Percentiles rank a stretch among this genome's conserved stretches.
Conservation (phyloP, 306 rosid genomes). For the Astragalus membranaceus region DNA sequence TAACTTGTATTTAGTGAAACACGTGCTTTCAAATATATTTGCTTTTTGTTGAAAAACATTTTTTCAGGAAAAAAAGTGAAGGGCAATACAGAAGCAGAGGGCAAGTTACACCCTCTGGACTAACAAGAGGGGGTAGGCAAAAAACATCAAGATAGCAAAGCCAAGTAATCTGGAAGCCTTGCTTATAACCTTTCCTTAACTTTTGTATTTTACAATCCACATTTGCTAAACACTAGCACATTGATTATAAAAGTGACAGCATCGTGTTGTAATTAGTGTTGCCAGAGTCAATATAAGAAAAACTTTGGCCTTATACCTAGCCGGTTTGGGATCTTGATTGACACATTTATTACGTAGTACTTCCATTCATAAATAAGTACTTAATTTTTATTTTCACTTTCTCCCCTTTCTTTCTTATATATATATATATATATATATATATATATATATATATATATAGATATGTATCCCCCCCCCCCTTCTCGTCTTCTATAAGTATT, state of each 20-base stretch:
- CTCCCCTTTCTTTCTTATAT: background rate
- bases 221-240: background rate
- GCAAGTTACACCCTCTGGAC: background rate
- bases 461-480: background rate
- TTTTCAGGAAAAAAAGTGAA: background rate
- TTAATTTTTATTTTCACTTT: background rate
- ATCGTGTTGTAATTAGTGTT: background rate
- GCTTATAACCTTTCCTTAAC: background rate
- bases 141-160: too few relatives aligned
- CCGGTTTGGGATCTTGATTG: background rate
- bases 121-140: too few relatives aligned
- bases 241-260: background rate
- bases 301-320: background rate
- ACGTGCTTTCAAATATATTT: background rate
- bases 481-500: background rate
- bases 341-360: background rate
- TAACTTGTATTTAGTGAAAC: background rate
- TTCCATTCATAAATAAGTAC: background rate
- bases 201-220: background rate
- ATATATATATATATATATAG: too few relatives aligned
- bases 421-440: background rate
- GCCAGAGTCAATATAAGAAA: background rate
- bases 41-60: background rate
- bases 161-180: too few relatives aligned
- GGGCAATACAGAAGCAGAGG: background rate